Base-by-base conservation (phyloP, 2,329 filamentous ascomycete species). In the Fusarium nodosum region DNA sequence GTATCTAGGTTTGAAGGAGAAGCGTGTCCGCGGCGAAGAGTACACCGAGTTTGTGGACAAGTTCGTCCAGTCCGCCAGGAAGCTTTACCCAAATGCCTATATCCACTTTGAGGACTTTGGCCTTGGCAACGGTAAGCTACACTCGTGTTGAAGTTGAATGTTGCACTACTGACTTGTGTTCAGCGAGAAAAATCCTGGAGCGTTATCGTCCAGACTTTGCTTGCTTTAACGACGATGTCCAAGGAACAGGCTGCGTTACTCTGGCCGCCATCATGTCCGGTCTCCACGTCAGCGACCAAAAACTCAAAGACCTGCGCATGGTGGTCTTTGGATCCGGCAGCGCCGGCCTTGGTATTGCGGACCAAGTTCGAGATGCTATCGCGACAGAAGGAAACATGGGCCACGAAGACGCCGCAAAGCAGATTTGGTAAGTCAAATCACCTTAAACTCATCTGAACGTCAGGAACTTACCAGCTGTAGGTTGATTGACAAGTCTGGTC, bases 101-200 rank as follows among this genome's bases (percentile, higher is more conserved):
- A 90, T 97, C 22, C 93, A 97, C 75, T 97, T 97, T 73, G 93
- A 97, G 74, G 94, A 97, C 75, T 97, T 97, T 80, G 93, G 93
- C 1, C 80, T 97, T 1, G 79, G 79, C 2, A 97, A 97, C 74
- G 87, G 87, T 86, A 64, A 68, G 79, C 64, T 5, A 12, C 8
- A 6, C 16, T 2, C n/a, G 13, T 8, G 8, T 16, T 4, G 4
- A 15, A 5, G 3, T 46, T 47, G 59, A 57, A 57, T 5, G 57
- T 7, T 1, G 15, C 7, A 9, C 36, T 26, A 36, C 60, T 61
- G 6, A 56, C n/a, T 1, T 12, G 3, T 0, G 11, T 18, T 6
- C 33, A 85, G 92, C 93, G 0, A 85, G 91, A 31, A 87, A 92
- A 5, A 87, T 97, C 4, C 83, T 97, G 1, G 92, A 97, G 63